Percentiles rank a stretch among this genome's conserved stretches.
Evolutionary conservation across 352 stramenopile genomes (phyloP).

Genomic region (Globisporangium radiosum): DNA sequence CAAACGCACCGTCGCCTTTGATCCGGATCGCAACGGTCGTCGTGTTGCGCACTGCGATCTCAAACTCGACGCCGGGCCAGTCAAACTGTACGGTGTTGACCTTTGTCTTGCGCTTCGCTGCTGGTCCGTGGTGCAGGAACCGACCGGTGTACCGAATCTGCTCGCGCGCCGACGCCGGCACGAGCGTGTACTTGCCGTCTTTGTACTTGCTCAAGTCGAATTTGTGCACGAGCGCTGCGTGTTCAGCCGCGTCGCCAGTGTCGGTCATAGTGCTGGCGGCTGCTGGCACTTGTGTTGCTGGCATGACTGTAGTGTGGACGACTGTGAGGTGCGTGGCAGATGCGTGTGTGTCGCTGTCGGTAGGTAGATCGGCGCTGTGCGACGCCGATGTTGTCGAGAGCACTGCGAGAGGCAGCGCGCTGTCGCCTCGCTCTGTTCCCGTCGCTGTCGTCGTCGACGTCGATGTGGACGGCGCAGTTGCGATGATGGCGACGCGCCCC

Average conservation of each 20-base stretch:
- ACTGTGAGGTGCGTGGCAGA: conserved; percentile 7
- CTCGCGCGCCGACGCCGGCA: conserved; percentile 62
- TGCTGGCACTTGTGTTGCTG: conserved; percentile 14
- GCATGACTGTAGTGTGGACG: conserved; percentile 7
- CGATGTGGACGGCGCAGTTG: too few relatives aligned
- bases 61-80: conserved; percentile 65
- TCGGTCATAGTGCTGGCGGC: conserved; percentile 24
- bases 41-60: conserved; percentile 52
- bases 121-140: conserved; percentile 64
- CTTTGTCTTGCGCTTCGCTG: conserved; percentile 60
- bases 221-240: conserved; percentile 50
- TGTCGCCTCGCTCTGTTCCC: too few relatives aligned
- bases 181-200: conserved; percentile 54
- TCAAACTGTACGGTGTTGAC: conserved; percentile 86
- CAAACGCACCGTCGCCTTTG: conserved; percentile 68
- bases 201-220: conserved; percentile 79
- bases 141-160: conserved; percentile 70
- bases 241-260: conserved; percentile 20
- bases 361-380: too few relatives aligned
- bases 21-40: conserved; percentile 66
- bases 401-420: too few relatives aligned
- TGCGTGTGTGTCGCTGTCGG: conserved; percentile 4
- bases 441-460: background rate
- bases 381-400: too few relatives aligned
- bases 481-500: too few relatives aligned